Conservation (phyloP, 495 filamentous ascomycete species). For the Neurospora sp. region DNA sequence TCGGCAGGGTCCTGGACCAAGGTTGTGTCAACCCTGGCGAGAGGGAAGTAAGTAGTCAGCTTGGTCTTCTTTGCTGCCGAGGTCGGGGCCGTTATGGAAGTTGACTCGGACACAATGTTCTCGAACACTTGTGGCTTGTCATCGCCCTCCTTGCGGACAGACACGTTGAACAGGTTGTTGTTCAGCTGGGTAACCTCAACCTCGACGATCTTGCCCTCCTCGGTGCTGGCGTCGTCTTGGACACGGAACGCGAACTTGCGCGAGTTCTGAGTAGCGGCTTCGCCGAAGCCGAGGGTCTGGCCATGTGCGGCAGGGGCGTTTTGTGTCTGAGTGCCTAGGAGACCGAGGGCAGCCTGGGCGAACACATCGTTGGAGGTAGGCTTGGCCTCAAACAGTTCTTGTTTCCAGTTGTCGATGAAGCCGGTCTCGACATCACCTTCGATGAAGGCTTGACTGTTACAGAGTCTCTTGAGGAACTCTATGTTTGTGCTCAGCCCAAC, state of each 20-base stretch:
- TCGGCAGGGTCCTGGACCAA: slow-evolving; percentile 53
- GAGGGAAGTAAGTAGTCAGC: slow-evolving; percentile 57
- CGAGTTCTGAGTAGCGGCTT: slow-evolving; percentile 21
- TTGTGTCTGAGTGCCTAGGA: slow-evolving; percentile 33
- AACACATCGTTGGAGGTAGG: slow-evolving; percentile 54
- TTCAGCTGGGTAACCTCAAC: slow-evolving; percentile 59
- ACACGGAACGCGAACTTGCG: slow-evolving; percentile 49
- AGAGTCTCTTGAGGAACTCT: slow-evolving; percentile 85
- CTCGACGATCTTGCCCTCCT: slow-evolving; percentile 35
- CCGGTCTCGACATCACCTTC: slow-evolving; percentile 89
- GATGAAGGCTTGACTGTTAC: slow-evolving; percentile 70
- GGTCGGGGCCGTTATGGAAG: slow-evolving; percentile 3
- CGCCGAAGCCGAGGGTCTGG: slow-evolving; percentile 45
- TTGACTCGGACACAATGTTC: slow-evolving; percentile 32
- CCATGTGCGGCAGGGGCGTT: slow-evolving; percentile 27
- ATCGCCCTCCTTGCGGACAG: slow-evolving; percentile 38
- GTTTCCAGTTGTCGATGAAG: slow-evolving; percentile 80
- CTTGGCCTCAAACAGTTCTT: slow-evolving; percentile 55
- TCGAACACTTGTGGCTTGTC: slow-evolving; percentile 26
- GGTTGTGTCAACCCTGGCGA: slow-evolving; percentile 71
- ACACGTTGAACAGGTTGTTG: slow-evolving; percentile 52
- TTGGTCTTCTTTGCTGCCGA: slow-evolving; percentile 20
- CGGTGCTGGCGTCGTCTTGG: slow-evolving; percentile 28
- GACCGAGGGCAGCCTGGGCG: slow-evolving; percentile 73
- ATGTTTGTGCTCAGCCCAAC: slow-evolving; percentile 92